Percentiles rank a stretch among this genome's conserved stretches.
Evolutionary conservation across 1,139 yeast species (phyloP).

Genomic region (Pichia sp.): DNA sequence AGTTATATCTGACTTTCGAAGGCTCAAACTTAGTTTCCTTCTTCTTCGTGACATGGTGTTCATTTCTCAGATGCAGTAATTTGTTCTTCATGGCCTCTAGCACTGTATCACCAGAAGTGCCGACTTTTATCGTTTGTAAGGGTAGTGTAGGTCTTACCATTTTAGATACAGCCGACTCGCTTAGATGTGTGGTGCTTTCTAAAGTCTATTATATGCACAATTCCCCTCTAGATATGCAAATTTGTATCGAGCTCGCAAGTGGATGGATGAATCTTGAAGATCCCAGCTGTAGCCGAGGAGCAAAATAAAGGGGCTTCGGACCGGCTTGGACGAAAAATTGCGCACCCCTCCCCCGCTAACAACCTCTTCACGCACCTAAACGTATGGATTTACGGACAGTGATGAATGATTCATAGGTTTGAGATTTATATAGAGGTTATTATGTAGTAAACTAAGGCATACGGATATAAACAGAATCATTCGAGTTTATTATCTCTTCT

Average conservation of each 20-base stretch:
- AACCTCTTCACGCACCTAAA: neutral
- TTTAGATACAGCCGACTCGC: neutral
- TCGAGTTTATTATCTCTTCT: slow-evolving; percentile 60
- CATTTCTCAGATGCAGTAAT: slow-evolving; percentile 2
- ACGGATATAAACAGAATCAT: neutral
- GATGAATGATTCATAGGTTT: neutral
- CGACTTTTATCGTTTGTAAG: neutral
- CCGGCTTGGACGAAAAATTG: neutral
- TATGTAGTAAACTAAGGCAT: neutral
- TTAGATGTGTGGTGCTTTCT: neutral
- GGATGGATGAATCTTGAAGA: no score
- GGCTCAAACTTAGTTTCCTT: neutral
- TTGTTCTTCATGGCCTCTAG: slow-evolving; percentile 6
- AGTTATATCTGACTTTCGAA: slow-evolving; percentile 3
- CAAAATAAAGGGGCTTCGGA: no score
- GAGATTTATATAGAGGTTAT: neutral
- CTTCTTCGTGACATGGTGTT: neutral
- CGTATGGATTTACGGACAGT: neutral
- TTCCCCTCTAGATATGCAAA: no score
- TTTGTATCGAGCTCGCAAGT: no score
- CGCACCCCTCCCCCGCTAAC: neutral
- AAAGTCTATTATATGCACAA: no score
- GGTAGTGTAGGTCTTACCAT: neutral
- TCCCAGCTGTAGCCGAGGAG: no score
- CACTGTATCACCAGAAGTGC: neutral